A percentile compares a stretch with the other conserved stretches of the same genome.
Conservation (phyloP, 1,139 yeast species). For the Entelexis paramagnoliae region DNA sequence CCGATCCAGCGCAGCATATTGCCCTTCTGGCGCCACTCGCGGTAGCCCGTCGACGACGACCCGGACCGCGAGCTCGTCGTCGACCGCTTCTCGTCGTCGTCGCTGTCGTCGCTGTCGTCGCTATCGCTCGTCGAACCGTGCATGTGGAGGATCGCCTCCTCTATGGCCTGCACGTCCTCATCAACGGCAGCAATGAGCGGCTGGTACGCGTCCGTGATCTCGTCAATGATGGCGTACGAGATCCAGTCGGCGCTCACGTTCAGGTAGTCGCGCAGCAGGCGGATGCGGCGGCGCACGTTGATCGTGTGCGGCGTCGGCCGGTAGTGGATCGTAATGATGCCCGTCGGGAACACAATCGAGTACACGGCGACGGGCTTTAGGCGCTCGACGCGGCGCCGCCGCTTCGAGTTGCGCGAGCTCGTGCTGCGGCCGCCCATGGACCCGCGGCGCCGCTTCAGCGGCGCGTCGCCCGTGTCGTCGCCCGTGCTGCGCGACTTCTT, state of each 20-base stretch:
- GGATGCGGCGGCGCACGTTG: slow-evolving; percentile 85
- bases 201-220: slow-evolving; percentile 92
- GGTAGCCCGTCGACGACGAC: slow-evolving; percentile 39
- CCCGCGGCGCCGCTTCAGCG: slow-evolving; percentile 16
- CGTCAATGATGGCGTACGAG: slow-evolving; percentile 92
- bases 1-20: slow-evolving; percentile 93
- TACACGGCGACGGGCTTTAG: slow-evolving; percentile 86
- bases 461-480: slow-evolving; percentile 3
- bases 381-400: slow-evolving; percentile 29
- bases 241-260: slow-evolving; percentile 94
- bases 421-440: slow-evolving; percentile 18
- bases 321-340: slow-evolving; percentile 87
- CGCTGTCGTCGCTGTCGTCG: slow-evolving; percentile 30
- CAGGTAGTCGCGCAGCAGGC: slow-evolving; percentile 75
- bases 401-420: slow-evolving; percentile 8
- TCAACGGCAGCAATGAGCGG: slow-evolving; percentile 93
- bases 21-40: slow-evolving; percentile 85
- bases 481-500: slow-evolving; percentile 1
- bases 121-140: slow-evolving; percentile 44
- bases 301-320: slow-evolving; percentile 94
- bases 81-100: slow-evolving; percentile 19
- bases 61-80: slow-evolving; percentile 17
- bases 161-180: slow-evolving; percentile 79
- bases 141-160: slow-evolving; percentile 79
- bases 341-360: slow-evolving; percentile 80